Evolutionary conservation across 257 asterid genomes (phyloP), one percentile per base, ranked within the genome.

Genomic region (Fraxinus pennsylvanica): DNA sequence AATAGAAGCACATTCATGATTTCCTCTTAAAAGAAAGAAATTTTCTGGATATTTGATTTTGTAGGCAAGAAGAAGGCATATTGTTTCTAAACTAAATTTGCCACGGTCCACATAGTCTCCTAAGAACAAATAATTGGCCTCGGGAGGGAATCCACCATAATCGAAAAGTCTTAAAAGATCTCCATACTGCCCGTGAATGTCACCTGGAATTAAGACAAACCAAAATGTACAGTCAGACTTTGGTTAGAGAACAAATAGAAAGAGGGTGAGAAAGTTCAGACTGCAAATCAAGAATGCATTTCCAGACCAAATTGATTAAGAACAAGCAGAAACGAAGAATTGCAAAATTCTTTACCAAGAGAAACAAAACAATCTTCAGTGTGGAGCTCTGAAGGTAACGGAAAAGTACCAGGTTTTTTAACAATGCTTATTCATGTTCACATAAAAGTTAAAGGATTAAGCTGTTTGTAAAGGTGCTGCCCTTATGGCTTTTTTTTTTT

Each of bases 91-190:
- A 84, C 91, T 88, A 74, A 86, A 89, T 78, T 88, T 88, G 47
- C 91, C 91, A 52, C 92, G 92, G 80, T 88, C 92, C 52, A 88
- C 92, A 72, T 88, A 88, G 78, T 88, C 92, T 57, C 92, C 92
- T 36, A 88, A 78, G 86, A 88, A 88, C 86, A 88, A 77, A 81
- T 88, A 88, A 81, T 88, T 88, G 78, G 92, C 92, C 80, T 88
- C 92, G 15, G 92, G 92, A 30, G 92, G 92, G 66, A 86, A 88
- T 71, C 92, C 92, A 33, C 92, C 92, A 70, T 86, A 88, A 38
- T 86, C 92, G 15, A 88, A 86, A 75, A 88, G 92, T 82, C 92
- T 84, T 81, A 88, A 83, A 84, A 88, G 90, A 79, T 88, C 91
- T 76, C 88, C 90, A 66, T 88, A 88, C 77, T 88, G 91, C 73